phyloP scores from a whole-genome alignment of 176 grass and related monocot genomes.

The Aegilops bicornis region DNA sequence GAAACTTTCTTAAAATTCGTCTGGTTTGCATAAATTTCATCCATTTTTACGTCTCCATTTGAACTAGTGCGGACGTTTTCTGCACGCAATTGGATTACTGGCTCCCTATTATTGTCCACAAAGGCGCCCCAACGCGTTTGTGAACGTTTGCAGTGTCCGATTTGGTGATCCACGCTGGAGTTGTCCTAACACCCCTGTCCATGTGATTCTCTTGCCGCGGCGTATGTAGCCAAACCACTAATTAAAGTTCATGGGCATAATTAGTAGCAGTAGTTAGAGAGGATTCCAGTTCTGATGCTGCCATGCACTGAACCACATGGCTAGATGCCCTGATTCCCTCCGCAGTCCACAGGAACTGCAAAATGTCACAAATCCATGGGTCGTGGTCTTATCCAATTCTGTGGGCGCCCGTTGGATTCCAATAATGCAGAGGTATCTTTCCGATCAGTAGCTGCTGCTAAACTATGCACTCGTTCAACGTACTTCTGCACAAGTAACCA shows the following conservation, averaged over 20 bases:
- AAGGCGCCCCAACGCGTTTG: too few relatives aligned
- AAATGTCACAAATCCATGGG: slow-evolving; percentile 9
- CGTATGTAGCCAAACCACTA: not conserved
- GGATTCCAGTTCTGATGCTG: not conserved
- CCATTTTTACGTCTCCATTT: too few relatives aligned
- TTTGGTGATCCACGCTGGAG: too few relatives aligned
- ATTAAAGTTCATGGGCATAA: not conserved
- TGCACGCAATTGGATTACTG: too few relatives aligned
- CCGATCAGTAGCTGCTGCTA: not conserved
- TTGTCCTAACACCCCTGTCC: not conserved
- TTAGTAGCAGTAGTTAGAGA: not conserved
- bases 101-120: too few relatives aligned
- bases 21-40: too few relatives aligned
- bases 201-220: not conserved
- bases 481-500: not conserved
- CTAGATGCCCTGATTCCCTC: slow-evolving; percentile 8
- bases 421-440: not conserved
- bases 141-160: too few relatives aligned
- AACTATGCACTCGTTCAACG: not conserved
- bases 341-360: not conserved
- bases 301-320: slow-evolving; percentile 18
- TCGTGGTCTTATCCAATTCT: slow-evolving; percentile 2
- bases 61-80: too few relatives aligned
- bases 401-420: slow-evolving; percentile 18
- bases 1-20: too few relatives aligned